Base-by-base conservation (phyloP, 1,139 yeast genomes). In the Debaryomyces fabryi region DNA sequence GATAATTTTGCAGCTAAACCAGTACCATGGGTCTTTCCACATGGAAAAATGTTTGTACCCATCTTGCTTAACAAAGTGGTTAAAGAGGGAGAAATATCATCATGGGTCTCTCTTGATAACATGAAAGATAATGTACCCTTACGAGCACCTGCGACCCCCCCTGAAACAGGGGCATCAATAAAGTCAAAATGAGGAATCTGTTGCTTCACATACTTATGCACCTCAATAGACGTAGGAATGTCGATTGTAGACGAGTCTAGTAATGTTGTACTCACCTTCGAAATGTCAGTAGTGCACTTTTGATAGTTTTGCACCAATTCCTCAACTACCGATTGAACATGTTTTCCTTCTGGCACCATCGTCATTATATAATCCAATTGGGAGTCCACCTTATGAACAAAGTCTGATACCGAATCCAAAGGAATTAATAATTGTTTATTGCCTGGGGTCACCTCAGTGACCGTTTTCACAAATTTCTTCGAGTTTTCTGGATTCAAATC, bases 121-220 rank as follows among this genome's bases (percentile, higher is more conserved):
- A 82, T 82, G 59, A 82, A 82, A 4, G 84, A 77, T 37, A 82
- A 69, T 0, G 85, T 75, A 1, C 72, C 86, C 48, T 79, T 79
- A 47, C 78, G 62, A 5, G 86, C 86, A 4, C 86, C 86, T 1
- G 78, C 77, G 1, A 78, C 82, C 18, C 86, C 86, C 3, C 86
- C 86, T 12, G 83, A 78, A 0, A 82, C 86, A 0, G 86, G 86
- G 10, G 86, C 78, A 58, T 82, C 86, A 41, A 81, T 72, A 52
- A 75, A 75, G 52, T 73, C 78, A 51, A 70, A 71, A 25, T 54
- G 49, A 1, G 78, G 75, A 33, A 72, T 58, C 46, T 65, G 58
- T 12, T 51, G 44, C 42, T 65, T 67, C 42, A 74, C 75, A 47
- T 66, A 72, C 5, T 67, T 55, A 51, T 76, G 78, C 24, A 76